Conservation (phyloP, 2,329 filamentous ascomycete species). For the Fusarium pseudonygamai region DNA sequence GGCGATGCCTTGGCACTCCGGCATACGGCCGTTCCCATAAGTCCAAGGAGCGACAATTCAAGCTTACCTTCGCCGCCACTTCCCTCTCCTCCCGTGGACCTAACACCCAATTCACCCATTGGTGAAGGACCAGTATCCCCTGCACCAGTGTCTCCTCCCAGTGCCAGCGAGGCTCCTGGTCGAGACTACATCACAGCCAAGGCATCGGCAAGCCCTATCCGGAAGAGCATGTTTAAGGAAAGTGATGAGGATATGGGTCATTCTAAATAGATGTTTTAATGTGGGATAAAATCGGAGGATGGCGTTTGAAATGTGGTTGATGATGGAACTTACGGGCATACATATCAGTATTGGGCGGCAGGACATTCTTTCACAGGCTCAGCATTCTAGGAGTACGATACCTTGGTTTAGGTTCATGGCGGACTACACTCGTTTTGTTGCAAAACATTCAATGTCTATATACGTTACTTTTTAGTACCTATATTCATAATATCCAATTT, state of each 20-base stretch:
- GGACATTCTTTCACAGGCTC: slow-evolving; percentile 31
- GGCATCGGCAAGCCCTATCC: slow-evolving; percentile 39
- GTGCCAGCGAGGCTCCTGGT: slow-evolving; percentile 36
- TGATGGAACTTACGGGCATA: not conserved
- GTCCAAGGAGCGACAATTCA: slow-evolving; percentile 26
- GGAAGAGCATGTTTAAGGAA: slow-evolving; percentile 55
- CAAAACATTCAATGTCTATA: slow-evolving; percentile 23
- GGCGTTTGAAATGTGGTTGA: slow-evolving; percentile 30
- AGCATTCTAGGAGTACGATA: slow-evolving; percentile 15
- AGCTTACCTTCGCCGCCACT: slow-evolving; percentile 12
- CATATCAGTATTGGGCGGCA: not conserved
- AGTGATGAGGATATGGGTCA: slow-evolving; percentile 53
- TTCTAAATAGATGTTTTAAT: slow-evolving; percentile 13
- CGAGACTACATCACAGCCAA: slow-evolving; percentile 45
- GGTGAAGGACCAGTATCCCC: slow-evolving; percentile 4
- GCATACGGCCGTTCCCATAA: slow-evolving; percentile 27
- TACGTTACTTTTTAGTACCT: slow-evolving; percentile 22
- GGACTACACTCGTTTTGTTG: slow-evolving; percentile 26
- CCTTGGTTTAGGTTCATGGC: not conserved
- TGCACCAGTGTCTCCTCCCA: slow-evolving; percentile 42
- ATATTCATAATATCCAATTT: slow-evolving; percentile 13
- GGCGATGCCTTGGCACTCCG: slow-evolving; percentile 34
- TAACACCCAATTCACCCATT: slow-evolving; percentile 12
- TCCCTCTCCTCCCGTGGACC: slow-evolving; percentile 24
- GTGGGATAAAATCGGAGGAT: not conserved